Evolutionary conservation across 1,284 basidiomycete species (phyloP).

Genomic region (Trichosporon faecale): DNA sequence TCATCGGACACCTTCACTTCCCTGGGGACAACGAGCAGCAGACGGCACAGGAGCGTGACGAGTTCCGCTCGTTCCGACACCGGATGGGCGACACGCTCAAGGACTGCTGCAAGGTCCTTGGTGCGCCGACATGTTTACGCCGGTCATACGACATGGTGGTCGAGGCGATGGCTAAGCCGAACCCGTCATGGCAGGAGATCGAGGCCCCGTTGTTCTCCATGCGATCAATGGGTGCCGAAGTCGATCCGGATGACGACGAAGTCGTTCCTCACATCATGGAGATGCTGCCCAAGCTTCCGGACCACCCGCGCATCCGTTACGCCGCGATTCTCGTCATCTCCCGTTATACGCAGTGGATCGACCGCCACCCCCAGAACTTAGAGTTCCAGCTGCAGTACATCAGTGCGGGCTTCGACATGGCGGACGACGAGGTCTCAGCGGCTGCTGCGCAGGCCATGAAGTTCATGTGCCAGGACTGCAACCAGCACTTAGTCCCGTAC

Average conservation of each 20-base stretch:
- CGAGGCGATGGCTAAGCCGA: slow-evolving; percentile 58
- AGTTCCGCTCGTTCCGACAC: slow-evolving; percentile 92
- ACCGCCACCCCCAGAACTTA: slow-evolving; percentile 83
- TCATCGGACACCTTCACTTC: slow-evolving; percentile 91
- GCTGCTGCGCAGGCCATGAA: slow-evolving; percentile 96
- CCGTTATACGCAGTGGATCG: slow-evolving; percentile 96
- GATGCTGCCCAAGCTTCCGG: slow-evolving; percentile 82
- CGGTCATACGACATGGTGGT: slow-evolving; percentile 79
- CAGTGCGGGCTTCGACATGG: slow-evolving; percentile 81
- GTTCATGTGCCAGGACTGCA: slow-evolving; percentile 96
- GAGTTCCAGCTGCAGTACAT: slow-evolving; percentile 84
- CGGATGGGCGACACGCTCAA: slow-evolving; percentile 99
- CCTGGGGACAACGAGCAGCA: slow-evolving; percentile 72
- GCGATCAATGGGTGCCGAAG: slow-evolving; percentile 95
- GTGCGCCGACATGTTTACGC: slow-evolving; percentile 77
- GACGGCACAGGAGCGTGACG: slow-evolving; percentile 81
- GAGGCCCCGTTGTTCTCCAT: slow-evolving; percentile 97
- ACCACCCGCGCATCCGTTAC: slow-evolving; percentile 89
- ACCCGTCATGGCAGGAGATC: slow-evolving; percentile 85
- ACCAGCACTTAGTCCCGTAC: slow-evolving; percentile 87
- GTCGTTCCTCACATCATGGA: slow-evolving; percentile 94
- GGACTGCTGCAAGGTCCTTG: slow-evolving; percentile 94
- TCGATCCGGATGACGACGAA: slow-evolving; percentile 76
- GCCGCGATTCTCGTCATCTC: slow-evolving; percentile 93
- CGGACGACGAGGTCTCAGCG: slow-evolving; percentile 77